Base-by-base conservation (phyloP, 2,329 filamentous ascomycete genomes). In the Lasiodiplodia sp. region DNA sequence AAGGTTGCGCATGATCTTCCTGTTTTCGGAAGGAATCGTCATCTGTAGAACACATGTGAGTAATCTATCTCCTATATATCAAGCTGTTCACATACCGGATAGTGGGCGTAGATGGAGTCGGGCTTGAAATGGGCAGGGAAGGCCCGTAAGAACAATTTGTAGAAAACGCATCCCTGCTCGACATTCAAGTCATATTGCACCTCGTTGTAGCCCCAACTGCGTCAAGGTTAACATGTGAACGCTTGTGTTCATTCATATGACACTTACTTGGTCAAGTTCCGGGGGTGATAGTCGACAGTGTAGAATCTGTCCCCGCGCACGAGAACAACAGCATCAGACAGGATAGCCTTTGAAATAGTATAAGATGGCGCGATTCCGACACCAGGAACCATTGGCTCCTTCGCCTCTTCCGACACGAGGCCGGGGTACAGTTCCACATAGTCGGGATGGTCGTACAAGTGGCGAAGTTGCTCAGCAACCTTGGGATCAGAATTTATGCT, bases 61-160 rank as follows among this genome's bases (percentile, higher is more conserved):
- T 37, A 31, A 0, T 12, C 6, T 6, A 6, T 6, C 18, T 14
- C 25, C 2, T 11, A 10, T 49, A 16, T 25, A 21, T 34, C 10
- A 14, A 8, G 12, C n/a, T 8, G 21, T 12, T 5, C 2, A 16
- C 60, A 12, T 51, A 68, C 67, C 55, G 89, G 92, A 75, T 91
- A 94, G 75, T 93, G 91, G 0, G 91, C 92, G 71, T 94, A 94
- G 69, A 93, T 88, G 0, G 90, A 92, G 80, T 94, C 88, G n/a
- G 83, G 80, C 76, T 87, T 88, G 85, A 93, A 94, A 80, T 92
- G 89, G 71, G 91, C 86, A 0, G 92, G 92, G 83, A 94, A 92
- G 0, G 91, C 90, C 4, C 90, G 86, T 56, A 91, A 82, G 75
- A 93, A 90, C 25, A 94, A 84, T 82, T 94, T 94, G 82, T 93